Base-by-base conservation (phyloP, 495 filamentous ascomycete species). In the Penicillium cosmopolitanum region DNA sequence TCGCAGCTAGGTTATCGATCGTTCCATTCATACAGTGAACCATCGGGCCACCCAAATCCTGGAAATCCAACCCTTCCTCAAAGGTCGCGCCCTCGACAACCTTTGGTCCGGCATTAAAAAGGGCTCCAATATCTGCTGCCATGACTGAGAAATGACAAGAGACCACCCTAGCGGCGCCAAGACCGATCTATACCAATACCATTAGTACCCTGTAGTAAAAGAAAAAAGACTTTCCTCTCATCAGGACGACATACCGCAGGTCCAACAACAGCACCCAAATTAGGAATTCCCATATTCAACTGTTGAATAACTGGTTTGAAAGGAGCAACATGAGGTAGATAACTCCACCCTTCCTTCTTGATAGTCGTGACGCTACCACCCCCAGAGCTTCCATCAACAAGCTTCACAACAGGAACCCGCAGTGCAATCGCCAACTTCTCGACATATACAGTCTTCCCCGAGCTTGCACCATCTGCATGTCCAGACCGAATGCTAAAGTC, bases 21-120 rank as follows among this genome's bases (percentile, higher is more conserved):
- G 85, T 88, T 1, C 85, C 85, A 55, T 88, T 87, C 6, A 80
- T 84, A 64, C 84, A 86, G 59, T 88, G 85, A 60, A 88, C 79
- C 62, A 70, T 64, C 13, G 81, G 80, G 0, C 84, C 84, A n/a
- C 82, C 84, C 1, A 86, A 68, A 46, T 82, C 78, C 42, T 78
- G 78, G 55, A 84, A 82, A 19, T 75, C 78, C 1, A 88, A 74
- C 1, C 76, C 82, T 72, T 87, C 83, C 67, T 87, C 84, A 60
- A 85, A 83, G 0, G 84, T 87, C 5, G 84, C 83, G 21, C 77
- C 80, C 48, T 82, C 78, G 13, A 87, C 85, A 8, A 88, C 84
- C 48, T 85, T 82, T 0, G 85, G 85, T 1, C 85, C 85, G 7
- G 85, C 85, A 61, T 87, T 87, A 65, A 88, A 87, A 8, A 88